Base-by-base conservation (phyloP, 352 stramenopile species). In the Aphanomyces euteiches region DNA sequence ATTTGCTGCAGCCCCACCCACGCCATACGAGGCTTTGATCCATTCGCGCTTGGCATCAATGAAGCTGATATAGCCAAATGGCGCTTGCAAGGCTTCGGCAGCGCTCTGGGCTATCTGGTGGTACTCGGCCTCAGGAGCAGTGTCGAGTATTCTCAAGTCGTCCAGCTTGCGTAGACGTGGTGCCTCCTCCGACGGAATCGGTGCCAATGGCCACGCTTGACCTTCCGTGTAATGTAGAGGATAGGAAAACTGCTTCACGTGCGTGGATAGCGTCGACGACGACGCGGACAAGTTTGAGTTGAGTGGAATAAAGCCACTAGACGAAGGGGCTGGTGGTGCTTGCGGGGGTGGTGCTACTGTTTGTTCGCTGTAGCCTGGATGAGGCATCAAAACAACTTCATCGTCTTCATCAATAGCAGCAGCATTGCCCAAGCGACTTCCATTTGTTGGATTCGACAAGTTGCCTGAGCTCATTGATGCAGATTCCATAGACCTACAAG, bases 141-240 rank as follows among this genome's bases (percentile, higher is more conserved):
- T 69, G 63, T 60, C 40, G 38, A 94, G 77, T 63, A 90, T 91
- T 56, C 90, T 74, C 28, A 77, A 74, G 58, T 88, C 76, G 76
- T 91, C 89, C 59, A 79, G 72, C 57, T 84, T 67, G 12, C 63
- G 63, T 1, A 94, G 56, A 1, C 87, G 87, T 73, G 80, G 75
- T 10, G 73, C 67, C 45, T 95, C 85, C 15, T 77, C 82, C 15
- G 48, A 5, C 8, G 85, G 87, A 48, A 87, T 77, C 1, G 87
- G 85, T 3, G 84, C 80, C 68, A 93, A 79, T 0, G 85, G 85
- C 87, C 87, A 95, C 36, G 78, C 63, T 69, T 89, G 88, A 37
- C 83, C 82, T 69, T 89, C 90, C 7, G 70, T 69, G 72, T 87
- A 95, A 59, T 77, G 77, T 45, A 95, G 80, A 64, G 79, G 73